Percentiles rank a stretch among this genome's conserved stretches.
Evolutionary conservation across 2,329 filamentous ascomycete genomes (phyloP).

Genomic region (Neonectria neomacrospora): DNA sequence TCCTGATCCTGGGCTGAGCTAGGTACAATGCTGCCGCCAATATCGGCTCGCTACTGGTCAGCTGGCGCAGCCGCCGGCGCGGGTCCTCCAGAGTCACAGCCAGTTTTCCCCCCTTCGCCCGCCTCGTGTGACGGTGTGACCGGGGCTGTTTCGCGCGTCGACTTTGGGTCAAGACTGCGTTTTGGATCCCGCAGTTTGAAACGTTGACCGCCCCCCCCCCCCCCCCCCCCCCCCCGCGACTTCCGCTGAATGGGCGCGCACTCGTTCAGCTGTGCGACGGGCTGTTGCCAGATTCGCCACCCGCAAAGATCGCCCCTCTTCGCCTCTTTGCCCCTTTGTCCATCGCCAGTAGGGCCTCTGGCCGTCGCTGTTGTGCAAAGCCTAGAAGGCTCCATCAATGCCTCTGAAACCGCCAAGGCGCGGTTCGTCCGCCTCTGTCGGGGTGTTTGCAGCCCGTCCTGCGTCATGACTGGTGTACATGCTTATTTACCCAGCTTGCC

Average conservation of each 20-base stretch:
- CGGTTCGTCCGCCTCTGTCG: conserved; percentile 4
- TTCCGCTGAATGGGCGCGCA: conserved; percentile 1
- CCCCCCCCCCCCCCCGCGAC: conserved; percentile 3
- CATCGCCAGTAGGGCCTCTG: not conserved
- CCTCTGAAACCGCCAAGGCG: conserved; percentile 16
- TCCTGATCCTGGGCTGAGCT: conserved; percentile 2
- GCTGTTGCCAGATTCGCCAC: not conserved
- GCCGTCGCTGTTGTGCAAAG: not conserved
- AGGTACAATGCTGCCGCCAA: not conserved
- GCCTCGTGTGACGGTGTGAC: conserved; percentile 20
- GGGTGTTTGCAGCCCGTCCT: conserved; percentile 13
- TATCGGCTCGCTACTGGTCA: conserved; percentile 13
- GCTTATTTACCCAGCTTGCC: not conserved
- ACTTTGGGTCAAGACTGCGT: conserved; percentile 15
- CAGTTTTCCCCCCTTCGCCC: not conserved
- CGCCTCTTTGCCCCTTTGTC: not conserved
- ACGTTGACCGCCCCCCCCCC: conserved; percentile 14
- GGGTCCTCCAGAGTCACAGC: conserved; percentile 6
- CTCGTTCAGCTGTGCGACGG: not conserved
- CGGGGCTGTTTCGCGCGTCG: conserved; percentile 17
- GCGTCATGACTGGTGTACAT: conserved; percentile 15
- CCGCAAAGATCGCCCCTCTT: not conserved
- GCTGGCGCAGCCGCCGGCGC: conserved; percentile 13
- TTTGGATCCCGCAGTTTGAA: conserved; percentile 28
- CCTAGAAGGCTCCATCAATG: conserved; percentile 1